Conservation (phyloP, 768 basidiomycete genomes). For the Hortiboletus flavorubellus region DNA sequence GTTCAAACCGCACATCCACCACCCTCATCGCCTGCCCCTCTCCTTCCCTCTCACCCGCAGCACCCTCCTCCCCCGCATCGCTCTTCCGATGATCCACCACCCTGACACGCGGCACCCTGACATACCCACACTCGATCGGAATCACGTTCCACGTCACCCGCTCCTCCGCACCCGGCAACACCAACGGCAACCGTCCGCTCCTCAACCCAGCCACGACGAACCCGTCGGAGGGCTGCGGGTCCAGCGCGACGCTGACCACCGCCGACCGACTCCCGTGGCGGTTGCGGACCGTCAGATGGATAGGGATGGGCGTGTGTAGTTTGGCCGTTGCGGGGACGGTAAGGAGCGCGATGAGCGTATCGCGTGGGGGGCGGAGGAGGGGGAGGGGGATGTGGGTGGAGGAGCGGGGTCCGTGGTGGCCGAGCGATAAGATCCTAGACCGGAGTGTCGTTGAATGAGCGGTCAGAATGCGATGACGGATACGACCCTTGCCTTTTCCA, state of each 20-base stretch:
- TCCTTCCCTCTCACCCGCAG: conserved; percentile 30
- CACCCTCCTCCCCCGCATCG: conserved; percentile 22
- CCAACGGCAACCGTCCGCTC: conserved; percentile 58
- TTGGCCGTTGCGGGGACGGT: conserved; percentile 57
- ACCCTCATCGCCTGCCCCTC: conserved; percentile 51
- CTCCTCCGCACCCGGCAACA: conserved; percentile 72
- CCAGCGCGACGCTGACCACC: conserved; percentile 68
- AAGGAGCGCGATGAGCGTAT: conserved; percentile 65
- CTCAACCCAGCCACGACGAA: conserved; percentile 82
- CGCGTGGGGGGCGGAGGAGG: conserved; percentile 52
- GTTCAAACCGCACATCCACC: conserved; percentile 49
- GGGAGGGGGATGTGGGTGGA: conserved; percentile 61
- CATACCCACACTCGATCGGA: conserved; percentile 70
- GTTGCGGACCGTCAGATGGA: conserved; percentile 64
- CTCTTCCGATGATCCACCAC: conserved; percentile 50
- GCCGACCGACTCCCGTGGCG: conserved; percentile 60
- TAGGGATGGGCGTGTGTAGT: conserved; percentile 57
- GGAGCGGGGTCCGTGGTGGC: conserved; percentile 41
- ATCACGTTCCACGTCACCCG: conserved; percentile 63
- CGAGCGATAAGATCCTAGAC: conserved; percentile 45
- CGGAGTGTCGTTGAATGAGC: not conserved
- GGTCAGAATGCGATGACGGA: not conserved
- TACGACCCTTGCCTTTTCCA: conserved; percentile 57
- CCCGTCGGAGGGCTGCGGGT: conserved; percentile 62
- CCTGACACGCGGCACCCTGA: conserved; percentile 58